Conservation (phyloP, 352 stramenopile species). For the Phytophthora cryptogea region DNA sequence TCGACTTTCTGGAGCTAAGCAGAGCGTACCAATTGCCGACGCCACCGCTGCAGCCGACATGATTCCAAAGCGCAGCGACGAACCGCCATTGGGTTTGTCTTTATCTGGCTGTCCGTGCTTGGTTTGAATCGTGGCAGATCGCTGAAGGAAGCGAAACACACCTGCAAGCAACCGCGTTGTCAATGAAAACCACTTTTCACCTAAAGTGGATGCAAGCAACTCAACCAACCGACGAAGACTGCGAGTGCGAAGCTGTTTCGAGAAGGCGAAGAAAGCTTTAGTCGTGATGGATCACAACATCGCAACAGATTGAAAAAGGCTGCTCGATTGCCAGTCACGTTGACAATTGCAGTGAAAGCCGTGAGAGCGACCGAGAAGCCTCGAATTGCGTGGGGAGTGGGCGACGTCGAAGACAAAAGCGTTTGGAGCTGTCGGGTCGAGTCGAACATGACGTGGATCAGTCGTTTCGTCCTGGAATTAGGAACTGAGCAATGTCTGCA, state of each 20-base stretch:
- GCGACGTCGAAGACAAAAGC: slow-evolving; percentile 8
- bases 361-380: slow-evolving; percentile 28
- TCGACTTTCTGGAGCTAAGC: slow-evolving; percentile 39
- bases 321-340: slow-evolving; percentile 30
- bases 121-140: slow-evolving; percentile 37
- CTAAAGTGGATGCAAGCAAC: slow-evolving; percentile 39
- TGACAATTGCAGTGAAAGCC: slow-evolving; percentile 28
- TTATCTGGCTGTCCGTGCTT: not conserved
- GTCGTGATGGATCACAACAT: slow-evolving; percentile 9
- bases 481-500: slow-evolving; percentile 1
- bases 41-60: slow-evolving; percentile 38
- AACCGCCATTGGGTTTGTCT: no score
- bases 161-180: no score
- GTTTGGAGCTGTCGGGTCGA: slow-evolving; percentile 4
- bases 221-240: slow-evolving; percentile 65
- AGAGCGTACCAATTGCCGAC: slow-evolving; percentile 36
- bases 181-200: not conserved
- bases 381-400: slow-evolving; percentile 35
- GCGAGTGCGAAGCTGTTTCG: slow-evolving; percentile 52
- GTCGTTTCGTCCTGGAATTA: slow-evolving; percentile 2
- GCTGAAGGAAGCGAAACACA: slow-evolving; percentile 29
- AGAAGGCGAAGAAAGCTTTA: slow-evolving; percentile 34
- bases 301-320: slow-evolving; percentile 29
- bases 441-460: slow-evolving; percentile 14
- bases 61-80: not conserved